Evolutionary conservation across 768 basidiomycete genomes (phyloP).

Genomic region (Coprinellus aureogranulatus): DNA sequence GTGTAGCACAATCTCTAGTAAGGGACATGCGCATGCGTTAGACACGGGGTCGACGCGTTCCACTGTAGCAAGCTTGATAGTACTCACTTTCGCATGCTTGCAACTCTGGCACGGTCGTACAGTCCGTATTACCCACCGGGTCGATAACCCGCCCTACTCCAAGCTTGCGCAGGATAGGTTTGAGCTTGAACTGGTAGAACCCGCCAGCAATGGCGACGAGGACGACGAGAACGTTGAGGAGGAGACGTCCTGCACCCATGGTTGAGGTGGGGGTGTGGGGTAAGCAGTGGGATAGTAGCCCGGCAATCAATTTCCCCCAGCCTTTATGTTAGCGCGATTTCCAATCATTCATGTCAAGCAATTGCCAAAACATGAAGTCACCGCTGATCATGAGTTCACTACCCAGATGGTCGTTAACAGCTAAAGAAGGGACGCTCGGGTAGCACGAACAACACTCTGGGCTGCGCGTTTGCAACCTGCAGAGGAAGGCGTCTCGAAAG

Average conservation of each 20-base stretch:
- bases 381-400: too few species aligned
- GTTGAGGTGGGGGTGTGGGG: not conserved
- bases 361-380: too few species aligned
- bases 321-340: too few species aligned
- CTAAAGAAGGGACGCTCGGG: too few species aligned
- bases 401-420: too few species aligned
- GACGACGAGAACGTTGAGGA: conserved; percentile 31
- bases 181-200: conserved; percentile 47
- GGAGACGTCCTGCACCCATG: conserved; percentile 10
- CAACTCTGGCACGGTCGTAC: conserved; percentile 50
- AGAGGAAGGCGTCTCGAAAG: too few species aligned
- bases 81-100: conserved; percentile 67
- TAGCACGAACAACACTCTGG: too few species aligned
- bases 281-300: too few species aligned
- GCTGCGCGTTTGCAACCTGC: too few species aligned
- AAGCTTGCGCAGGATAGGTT: conserved; percentile 37
- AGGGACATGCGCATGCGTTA: not conserved
- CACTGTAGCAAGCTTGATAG: not conserved
- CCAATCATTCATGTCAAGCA: too few species aligned
- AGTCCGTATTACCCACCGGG: conserved; percentile 46
- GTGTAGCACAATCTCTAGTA: conserved; percentile 59
- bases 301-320: too few species aligned
- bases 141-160: conserved; percentile 48
- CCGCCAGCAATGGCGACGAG: conserved; percentile 40
- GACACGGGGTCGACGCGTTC: not conserved